Evolutionary conservation across 306 rosid species (phyloP), one percentile per base, ranked within the genome.

Genomic region (Lathyrus tuberosus): DNA sequence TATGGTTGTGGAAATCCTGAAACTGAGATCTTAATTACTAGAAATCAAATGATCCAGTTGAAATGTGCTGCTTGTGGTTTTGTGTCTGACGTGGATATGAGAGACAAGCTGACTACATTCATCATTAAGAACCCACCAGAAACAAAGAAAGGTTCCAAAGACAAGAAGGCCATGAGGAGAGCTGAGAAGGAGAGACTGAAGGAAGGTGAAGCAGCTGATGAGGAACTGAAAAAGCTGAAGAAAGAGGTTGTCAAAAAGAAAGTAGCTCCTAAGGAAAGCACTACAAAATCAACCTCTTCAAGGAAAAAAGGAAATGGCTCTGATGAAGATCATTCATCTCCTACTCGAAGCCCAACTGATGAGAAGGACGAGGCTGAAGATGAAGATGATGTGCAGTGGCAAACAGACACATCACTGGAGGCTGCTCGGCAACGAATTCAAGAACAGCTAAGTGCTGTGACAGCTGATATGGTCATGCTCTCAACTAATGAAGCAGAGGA

Each of bases 1-100:
- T 81, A 83, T 48, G 90, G 89, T 33, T 87, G 93, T 68, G 81
- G 90, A 54, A 85, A 87, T 68, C 90, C 93, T 41, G 93, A 87
- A 75, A 87, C 90, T 5, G 93, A 85, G 77, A 69, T 87, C 42
- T 0, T 83, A 44, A 87, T 87, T 58, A 87, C 93, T 0, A 87
- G 83, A 76, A 81, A 1, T 66, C 93, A 87, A 61, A 87, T 85
- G 88, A 79, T 87, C 77, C 87, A 81, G 76, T 62, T 85, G 74
- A 87, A 87, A 44, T 87, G 93, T 69, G 90, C 90, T 65, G 90
- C 93, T 14, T 87, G 90, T 69, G 90, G 93, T 4, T 87, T 83
- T 74, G 64, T 85, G 54, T 83, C 92, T 12, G 87, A 84, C 59
- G 92, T 87, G 37, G 92, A 87, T 65, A 87, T 87, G 92, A 84